These are phyloP conservation scores for Leucoagaricus sp. DNA, from an alignment of 1,284 basidiomycete genomes.

Conservation along the genomic window DNA sequence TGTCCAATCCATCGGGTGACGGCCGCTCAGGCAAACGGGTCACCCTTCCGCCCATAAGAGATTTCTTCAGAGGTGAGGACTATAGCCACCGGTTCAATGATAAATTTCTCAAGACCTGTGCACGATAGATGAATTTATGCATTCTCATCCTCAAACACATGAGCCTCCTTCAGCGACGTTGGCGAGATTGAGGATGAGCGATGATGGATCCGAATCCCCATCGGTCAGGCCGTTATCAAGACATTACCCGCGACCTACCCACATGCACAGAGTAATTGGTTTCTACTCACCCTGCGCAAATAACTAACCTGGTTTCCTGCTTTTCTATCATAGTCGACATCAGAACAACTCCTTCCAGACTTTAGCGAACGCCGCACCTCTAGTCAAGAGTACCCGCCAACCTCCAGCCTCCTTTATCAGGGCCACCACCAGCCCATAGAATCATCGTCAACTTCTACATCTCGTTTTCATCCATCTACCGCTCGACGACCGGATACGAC, in stretches of 20 bases:
- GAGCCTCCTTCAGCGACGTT: constrained; percentile 41
- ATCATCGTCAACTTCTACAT: background rate
- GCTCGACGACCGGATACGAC: background rate
- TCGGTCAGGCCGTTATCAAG: background rate
- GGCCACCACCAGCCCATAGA: background rate
- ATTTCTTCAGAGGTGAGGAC: constrained; percentile 64
- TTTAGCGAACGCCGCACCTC: background rate
- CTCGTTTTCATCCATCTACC: background rate
- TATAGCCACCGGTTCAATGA: constrained; percentile 7
- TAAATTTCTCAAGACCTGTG: constrained; percentile 16
- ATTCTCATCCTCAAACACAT: constrained; percentile 31
- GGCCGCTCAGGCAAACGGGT: constrained; percentile 48
- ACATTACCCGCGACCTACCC: constrained; percentile 2
- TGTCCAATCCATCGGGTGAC: constrained; percentile 24
- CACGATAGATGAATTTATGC: constrained; percentile 45
- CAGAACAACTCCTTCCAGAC: background rate
- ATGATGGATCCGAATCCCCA: constrained; percentile 30
- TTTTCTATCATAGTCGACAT: background rate
- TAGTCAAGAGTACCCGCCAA: background rate
- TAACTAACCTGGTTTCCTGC: background rate
- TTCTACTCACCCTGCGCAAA: background rate
- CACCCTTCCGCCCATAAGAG: constrained; percentile 75
- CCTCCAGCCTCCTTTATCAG: background rate
- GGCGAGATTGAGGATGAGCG: constrained; percentile 39
- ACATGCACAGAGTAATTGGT: constrained; percentile 11